These are phyloP conservation scores for Tilletia horrida DNA, from an alignment of 1,284 basidiomycete species.

Conservation along the genomic window DNA sequence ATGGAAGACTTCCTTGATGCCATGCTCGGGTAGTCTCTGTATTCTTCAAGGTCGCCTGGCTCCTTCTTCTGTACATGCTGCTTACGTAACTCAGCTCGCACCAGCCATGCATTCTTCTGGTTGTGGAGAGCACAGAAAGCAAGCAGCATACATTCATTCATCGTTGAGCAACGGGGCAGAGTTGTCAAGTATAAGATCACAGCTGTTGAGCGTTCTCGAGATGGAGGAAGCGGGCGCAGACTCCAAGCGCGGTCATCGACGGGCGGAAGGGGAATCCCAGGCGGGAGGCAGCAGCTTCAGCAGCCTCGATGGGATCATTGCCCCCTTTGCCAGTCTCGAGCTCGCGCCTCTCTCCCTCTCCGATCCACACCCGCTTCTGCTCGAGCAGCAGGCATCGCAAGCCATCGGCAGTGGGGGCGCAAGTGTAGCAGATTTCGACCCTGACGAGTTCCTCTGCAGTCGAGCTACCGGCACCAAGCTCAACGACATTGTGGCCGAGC, in stretches of 20 bases:
- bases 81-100: not conserved
- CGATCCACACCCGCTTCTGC: constrained; percentile 2
- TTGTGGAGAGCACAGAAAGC: too few relatives aligned
- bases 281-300: constrained; percentile 3
- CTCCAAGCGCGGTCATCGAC: too few relatives aligned
- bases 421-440: not conserved
- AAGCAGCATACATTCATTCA: too few relatives aligned
- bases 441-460: constrained; percentile 16
- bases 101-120: not conserved
- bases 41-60: too few relatives aligned
- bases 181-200: too few relatives aligned
- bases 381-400: not conserved
- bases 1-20: constrained; percentile 20
- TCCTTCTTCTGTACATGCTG: too few relatives aligned
- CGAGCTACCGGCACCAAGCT: constrained; percentile 9
- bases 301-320: constrained; percentile 1
- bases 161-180: too few relatives aligned
- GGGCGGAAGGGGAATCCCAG: not conserved
- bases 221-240: too few relatives aligned
- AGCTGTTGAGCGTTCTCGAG: too few relatives aligned
- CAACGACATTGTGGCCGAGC: constrained; percentile 9
- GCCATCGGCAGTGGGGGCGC: not conserved
- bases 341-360: constrained; percentile 14
- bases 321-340: constrained; percentile 11
- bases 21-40: constrained; percentile 9